Evolutionary conservation across 179 eudicot species (phyloP).

Genomic region (Beta corolliflora): DNA sequence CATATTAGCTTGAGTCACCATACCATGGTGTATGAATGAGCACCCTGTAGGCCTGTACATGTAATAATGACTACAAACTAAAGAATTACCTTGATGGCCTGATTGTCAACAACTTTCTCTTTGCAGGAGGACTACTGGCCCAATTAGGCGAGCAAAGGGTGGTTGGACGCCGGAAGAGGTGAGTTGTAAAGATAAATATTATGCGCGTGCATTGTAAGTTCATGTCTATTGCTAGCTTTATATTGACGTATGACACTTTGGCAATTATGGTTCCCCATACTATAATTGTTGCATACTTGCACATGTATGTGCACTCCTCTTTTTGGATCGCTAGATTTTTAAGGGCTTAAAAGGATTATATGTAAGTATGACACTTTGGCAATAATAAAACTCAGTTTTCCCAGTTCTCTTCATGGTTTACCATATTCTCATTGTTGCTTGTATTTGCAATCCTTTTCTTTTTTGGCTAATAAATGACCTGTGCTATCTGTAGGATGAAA

Average conservation of each 20-base stretch:
- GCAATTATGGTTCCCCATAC: background rate
- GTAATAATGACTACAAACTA: background rate
- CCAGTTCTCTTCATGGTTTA: background rate
- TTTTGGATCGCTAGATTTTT: background rate
- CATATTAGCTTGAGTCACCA: background rate
- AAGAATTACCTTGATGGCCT: background rate
- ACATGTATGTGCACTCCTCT: background rate
- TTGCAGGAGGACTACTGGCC: constrained; percentile 87
- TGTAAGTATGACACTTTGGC: no score
- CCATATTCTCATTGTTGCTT: background rate
- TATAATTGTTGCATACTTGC: background rate
- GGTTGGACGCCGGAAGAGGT: constrained; percentile 99
- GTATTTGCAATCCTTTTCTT: background rate
- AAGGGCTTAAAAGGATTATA: no score
- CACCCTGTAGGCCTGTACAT: background rate
- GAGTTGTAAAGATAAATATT: constrained; percentile 19
- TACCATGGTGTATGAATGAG: background rate
- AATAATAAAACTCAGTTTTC: no score
- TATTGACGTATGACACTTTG: background rate
- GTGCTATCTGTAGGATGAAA: constrained; percentile 69
- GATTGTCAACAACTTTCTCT: constrained; percentile 17
- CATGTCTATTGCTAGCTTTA: background rate
- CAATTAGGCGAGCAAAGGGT: constrained; percentile 95
- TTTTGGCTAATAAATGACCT: background rate
- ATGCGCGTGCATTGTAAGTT: background rate